Base-by-base conservation (phyloP, 177 flowering plant species). In the Tripterygium wilfordii region DNA sequence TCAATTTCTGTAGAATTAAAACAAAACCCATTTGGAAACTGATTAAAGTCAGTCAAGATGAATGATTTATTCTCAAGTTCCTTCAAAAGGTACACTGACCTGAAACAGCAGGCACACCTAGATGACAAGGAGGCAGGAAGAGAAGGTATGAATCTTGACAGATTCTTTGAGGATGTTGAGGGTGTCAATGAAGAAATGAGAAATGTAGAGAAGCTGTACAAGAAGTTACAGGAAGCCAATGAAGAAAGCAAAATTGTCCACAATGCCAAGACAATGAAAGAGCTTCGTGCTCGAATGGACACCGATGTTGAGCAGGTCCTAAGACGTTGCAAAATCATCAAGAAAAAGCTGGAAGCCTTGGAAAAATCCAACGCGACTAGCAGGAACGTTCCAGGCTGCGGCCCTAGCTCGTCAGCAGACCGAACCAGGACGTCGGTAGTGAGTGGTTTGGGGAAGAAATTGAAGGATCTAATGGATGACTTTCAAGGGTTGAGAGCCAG, bases 1-100 rank as follows among this genome's bases (percentile, higher is more conserved):
- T n/a, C n/a, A n/a, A n/a, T n/a, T n/a, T n/a, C n/a, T 33, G 28
- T 1, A 19, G 14, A 25, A 36, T 8, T 31, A 30, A 37, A 27
- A 15, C 8, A 38, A 4, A 5, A 32, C 12, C 1, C 4, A 8
- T 18, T 7, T 22, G 5, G 40, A 36, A 2, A 5, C 18, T n/a
- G n/a, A n/a, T 36, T 18, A 21, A n/a, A 10, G 9, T 40, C 23
- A 1, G 35, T 24, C 37, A 77, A 72, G 45, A 79, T 79, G 85
- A 79, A 79, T 48, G 85, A 79, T 39, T 45, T 79, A 12, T 61
- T 79, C 69, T 79, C 85, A 2, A 57, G 48, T 39, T 79, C 81
- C 50, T 76, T 79, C 67, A 76, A 73, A 51, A 60, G 36, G 36
- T 70, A 65, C 60, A 56, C 77, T 2, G 78, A 72, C 54, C 60